Base-by-base conservation (phyloP, 2,329 filamentous ascomycete species). In the Beauveria sp. region DNA sequence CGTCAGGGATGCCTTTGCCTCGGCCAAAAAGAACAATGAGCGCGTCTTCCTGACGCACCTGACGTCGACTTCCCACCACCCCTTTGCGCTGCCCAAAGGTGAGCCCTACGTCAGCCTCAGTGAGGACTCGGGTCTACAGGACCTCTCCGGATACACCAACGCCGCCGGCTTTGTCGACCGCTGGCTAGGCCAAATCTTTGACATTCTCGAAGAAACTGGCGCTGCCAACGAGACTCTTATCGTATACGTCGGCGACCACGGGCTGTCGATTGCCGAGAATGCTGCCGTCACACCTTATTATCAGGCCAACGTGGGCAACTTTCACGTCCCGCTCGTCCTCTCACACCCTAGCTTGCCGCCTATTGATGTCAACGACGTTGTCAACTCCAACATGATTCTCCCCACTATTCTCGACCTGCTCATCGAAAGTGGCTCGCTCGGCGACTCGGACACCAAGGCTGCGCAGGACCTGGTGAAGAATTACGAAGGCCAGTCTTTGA, bases 1-100 rank as follows among this genome's bases (percentile, higher is more conserved):
- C 14, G 67, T 74, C 26, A 67, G 65, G 3, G 71, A 74, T 56
- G 66, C 67, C n/a, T 73, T 74, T 16, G 63, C 63, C 2, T 64
- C 66, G 1, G 72, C 72, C 16, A 67, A 64, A 41, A 64, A 69
- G 44, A 68, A 67, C 1, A 66, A 73, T 16, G 67, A 72, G 46
- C 67, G 72, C 10, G 64, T 74, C 0, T 75, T 74, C 37, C 59
- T 74, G 5, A 69, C 71, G 2, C 73, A 75, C 61, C 59, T 75
- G 3, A 75, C 73, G 3, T 73, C 72, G 62, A 74, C 72, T 4
- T 70, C 68, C 2, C 72, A 75, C 58, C 72, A 74, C 43, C 67
- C 70, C 6, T 74, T 71, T 48, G 67, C 65, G 1, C 62, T 73
- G 55, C 72, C 72, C 1, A 64, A 61, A 4, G 66, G 66, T 0